Evolutionary conservation across 2,329 filamentous ascomycete genomes (phyloP), one percentile per base, ranked within the genome.

Genomic region (Venturiaceae sp.): DNA sequence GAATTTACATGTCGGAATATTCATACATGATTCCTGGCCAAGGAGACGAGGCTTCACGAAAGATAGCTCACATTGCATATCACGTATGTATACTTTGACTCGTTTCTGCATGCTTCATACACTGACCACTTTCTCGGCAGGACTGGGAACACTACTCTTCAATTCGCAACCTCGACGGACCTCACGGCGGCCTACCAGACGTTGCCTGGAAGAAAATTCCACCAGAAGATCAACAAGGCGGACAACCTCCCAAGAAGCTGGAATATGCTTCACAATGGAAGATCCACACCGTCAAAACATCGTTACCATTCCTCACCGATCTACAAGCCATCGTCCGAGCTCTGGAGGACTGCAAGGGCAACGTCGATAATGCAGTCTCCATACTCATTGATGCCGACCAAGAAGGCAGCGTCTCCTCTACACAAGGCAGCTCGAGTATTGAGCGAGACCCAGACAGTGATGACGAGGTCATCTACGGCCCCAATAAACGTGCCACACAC

Each of bases 101-200:
- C 47, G 11, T 19, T 23, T 53, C 14, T 11, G 9, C 46, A 13
- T 58, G n/a, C n/a, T 53, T 13, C 32, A 21, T 39, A 41, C 5
- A 36, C 46, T 52, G 28, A 41, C 19, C 9, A 36, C 41, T 30
- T 30, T 32, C 36, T 19, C 3, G 66, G 34, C 66, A 85, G 80
- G 76, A 73, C 50, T 86, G 81, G 74, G 78, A 86, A 66, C 84
- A 87, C 67, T 87, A 85, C 69, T 86, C 83, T 4, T 86, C 83
- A 0, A 81, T 87, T 63, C 79, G 84, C 58, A 82, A 83, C 64
- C 69, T 81, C 50, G 70, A 80, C 61, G 83, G 83, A 6, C 81
- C 82, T 7, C 81, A 84, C 66, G 75, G 72, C 32, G 84, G 83
- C 53, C 71, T 74, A 34, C 82, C 82, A 11, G 66, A 75, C 21